phyloP scores from a whole-genome alignment of 176 grass and related monocot species.

The Aegilops umbellulata region DNA sequence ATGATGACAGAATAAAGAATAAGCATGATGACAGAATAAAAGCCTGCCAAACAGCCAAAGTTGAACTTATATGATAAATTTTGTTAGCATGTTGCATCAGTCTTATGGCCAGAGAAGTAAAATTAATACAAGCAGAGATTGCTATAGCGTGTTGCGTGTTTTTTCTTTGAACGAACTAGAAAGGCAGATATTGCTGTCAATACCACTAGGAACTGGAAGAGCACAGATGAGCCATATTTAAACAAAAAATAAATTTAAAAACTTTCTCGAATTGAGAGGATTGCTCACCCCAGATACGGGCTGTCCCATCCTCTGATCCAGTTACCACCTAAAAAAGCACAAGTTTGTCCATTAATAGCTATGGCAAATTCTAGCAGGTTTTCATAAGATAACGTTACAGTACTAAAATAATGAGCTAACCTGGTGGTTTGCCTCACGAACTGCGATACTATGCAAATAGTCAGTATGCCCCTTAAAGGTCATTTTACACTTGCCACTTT shows the following conservation, averaged over 20 bases:
- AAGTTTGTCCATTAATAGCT: background rate
- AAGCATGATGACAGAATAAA: background rate
- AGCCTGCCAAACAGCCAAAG: background rate
- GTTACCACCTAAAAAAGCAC: constrained; percentile 70
- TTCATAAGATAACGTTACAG: background rate
- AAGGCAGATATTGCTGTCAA: background rate
- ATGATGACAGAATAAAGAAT: too few relatives aligned
- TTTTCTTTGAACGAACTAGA: background rate
- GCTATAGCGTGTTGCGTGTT: background rate
- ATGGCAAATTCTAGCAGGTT: background rate
- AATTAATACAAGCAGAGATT: background rate
- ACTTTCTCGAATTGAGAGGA: background rate
- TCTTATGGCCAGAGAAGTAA: background rate
- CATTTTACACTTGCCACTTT: constrained; percentile 81
- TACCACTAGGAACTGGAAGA: constrained; percentile 1
- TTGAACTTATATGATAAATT: background rate
- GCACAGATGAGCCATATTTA: background rate
- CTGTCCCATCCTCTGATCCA: constrained; percentile 94
- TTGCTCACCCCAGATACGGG: constrained; percentile 86
- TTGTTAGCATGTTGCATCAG: background rate
- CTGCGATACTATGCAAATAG: constrained; percentile 76
- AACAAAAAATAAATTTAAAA: background rate
- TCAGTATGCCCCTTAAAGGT: constrained; percentile 79
- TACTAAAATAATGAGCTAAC: constrained; percentile 35
- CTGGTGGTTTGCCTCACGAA: constrained; percentile 72